A percentile compares a stretch with the other conserved stretches of the same genome.
These are phyloP conservation scores for Exophiala oligosperma DNA, from an alignment of 2,329 filamentous ascomycete species.

Conservation along the genomic window DNA sequence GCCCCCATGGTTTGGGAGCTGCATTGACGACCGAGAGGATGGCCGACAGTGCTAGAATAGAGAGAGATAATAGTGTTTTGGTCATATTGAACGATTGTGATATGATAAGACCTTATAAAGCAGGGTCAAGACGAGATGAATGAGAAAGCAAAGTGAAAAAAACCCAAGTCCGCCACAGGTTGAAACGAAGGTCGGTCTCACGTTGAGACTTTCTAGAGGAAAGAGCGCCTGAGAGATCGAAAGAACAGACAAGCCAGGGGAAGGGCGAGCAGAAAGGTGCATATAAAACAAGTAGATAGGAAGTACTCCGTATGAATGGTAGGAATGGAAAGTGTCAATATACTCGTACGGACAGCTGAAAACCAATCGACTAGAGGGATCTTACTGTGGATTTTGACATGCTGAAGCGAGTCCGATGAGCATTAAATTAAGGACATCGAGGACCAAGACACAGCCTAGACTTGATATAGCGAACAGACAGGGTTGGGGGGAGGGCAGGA, in stretches of 20 bases:
- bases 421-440: neutral
- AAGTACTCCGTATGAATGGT: too few species aligned
- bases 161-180: neutral
- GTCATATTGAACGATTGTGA: slow-evolving; percentile 14
- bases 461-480: neutral
- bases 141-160: neutral
- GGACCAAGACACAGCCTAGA: neutral
- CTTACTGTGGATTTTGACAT: neutral
- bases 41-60: slow-evolving; percentile 16
- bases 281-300: neutral
- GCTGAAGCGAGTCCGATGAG: neutral
- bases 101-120: neutral
- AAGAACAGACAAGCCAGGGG: neutral
- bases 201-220: neutral
- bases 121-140: neutral
- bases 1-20: slow-evolving; percentile 9
- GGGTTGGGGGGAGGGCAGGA: neutral
- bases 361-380: too few species aligned
- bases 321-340: too few species aligned
- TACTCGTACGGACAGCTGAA: too few species aligned
- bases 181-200: neutral
- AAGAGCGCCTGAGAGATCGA: neutral
- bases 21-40: slow-evolving; percentile 14
- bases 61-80: slow-evolving; percentile 19
- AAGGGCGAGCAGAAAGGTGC: neutral